Percentiles rank a stretch among this genome's conserved stretches.
These are phyloP conservation scores for Magnusiomyces tetraspermus DNA, from an alignment of 1,139 yeast species.

Conservation along the genomic window DNA sequence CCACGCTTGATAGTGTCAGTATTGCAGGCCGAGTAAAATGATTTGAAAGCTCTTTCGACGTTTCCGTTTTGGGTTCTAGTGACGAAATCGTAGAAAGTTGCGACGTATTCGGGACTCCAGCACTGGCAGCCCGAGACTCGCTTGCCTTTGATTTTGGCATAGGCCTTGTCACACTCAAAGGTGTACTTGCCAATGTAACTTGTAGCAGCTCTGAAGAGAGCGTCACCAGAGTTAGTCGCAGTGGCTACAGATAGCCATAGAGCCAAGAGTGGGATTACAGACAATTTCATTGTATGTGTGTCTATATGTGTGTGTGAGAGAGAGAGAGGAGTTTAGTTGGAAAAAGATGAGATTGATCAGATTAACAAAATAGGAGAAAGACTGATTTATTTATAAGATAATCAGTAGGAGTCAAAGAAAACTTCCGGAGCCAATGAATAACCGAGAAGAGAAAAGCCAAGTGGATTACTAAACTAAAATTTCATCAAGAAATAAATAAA, in stretches of 20 bases:
- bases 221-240: background rate
- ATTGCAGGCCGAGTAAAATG: background rate
- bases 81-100: slow-evolving; percentile 9
- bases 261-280: background rate
- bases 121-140: slow-evolving; percentile 4
- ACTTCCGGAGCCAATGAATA: no score
- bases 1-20: no score
- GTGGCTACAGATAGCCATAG: background rate
- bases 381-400: no score
- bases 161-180: background rate
- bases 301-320: background rate
- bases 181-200: background rate
- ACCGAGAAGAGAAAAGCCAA: no score
- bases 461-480: no score
- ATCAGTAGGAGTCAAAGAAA: no score
- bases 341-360: no score
- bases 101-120: slow-evolving; percentile 7
- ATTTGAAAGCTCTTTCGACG: background rate
- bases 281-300: background rate
- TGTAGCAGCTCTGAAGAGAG: background rate
- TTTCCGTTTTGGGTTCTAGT: slow-evolving; percentile 4
- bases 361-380: no score
- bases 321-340: no score
- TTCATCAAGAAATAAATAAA: no score
- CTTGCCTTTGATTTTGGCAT: background rate